These are phyloP conservation scores for Escallonia rubra DNA, from an alignment of 129 eudicot species.

Conservation along the genomic window DNA sequence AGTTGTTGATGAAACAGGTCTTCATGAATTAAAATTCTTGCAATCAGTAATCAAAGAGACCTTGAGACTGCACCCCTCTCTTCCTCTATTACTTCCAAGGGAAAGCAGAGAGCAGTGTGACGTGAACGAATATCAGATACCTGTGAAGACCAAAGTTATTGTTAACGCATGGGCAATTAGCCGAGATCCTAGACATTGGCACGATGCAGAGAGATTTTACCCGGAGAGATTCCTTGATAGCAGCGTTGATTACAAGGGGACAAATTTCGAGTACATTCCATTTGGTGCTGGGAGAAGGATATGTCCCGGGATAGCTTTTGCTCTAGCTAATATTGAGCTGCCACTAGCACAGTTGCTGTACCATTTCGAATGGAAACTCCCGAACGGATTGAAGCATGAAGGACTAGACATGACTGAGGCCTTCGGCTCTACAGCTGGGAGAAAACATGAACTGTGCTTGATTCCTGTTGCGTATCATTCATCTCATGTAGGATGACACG, in stretches of 20 bases:
- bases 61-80: slow-evolving; percentile 7
- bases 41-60: slow-evolving; percentile 8
- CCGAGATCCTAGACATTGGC: slow-evolving; percentile 1
- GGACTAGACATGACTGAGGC: neutral
- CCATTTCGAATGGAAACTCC: slow-evolving; percentile 2
- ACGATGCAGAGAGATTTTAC: neutral
- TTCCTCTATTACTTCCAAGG: slow-evolving; percentile 11
- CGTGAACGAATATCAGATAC: slow-evolving; percentile 10
- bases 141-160: slow-evolving; percentile 7
- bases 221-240: slow-evolving; percentile 1
- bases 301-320: neutral
- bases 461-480: slow-evolving; percentile 10
- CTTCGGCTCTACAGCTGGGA: neutral
- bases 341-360: neutral
- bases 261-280: neutral
- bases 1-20: too few species aligned
- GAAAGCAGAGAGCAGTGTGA: slow-evolving; percentile 8
- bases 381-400: neutral
- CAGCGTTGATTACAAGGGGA: neutral
- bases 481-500: neutral
- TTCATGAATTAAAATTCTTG: too few species aligned
- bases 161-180: slow-evolving; percentile 10
- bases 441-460: neutral
- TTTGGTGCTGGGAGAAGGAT: neutral
- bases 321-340: neutral